Conservation (phyloP, 495 filamentous ascomycete species). For the Glarea lozoyensis region DNA sequence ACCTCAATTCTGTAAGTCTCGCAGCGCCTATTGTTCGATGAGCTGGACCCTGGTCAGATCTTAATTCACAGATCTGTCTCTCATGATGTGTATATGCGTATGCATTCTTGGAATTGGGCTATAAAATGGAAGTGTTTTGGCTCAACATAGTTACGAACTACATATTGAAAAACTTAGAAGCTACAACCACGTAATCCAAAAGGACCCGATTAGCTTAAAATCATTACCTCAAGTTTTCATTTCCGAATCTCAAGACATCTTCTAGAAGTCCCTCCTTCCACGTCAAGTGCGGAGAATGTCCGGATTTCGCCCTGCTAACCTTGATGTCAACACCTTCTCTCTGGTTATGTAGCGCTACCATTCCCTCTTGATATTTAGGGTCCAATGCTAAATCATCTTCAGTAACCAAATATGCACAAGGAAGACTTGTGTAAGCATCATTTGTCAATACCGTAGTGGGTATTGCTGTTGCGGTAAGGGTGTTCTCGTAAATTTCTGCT, state of each 20-base stretch:
- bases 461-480: neutral
- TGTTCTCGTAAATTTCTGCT: neutral
- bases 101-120: too few species aligned
- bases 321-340: too few species aligned
- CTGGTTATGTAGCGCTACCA: conserved; percentile 22
- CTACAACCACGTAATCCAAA: conserved; percentile 45
- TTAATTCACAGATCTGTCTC: too few species aligned
- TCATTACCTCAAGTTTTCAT: too few species aligned
- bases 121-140: too few species aligned
- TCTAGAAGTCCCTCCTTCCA: conserved; percentile 40
- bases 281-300: conserved; percentile 40
- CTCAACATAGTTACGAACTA: too few species aligned
- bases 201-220: too few species aligned
- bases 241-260: conserved; percentile 38
- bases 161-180: conserved; percentile 32
- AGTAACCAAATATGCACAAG: conserved; percentile 26
- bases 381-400: conserved; percentile 30
- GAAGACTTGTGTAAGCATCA: conserved; percentile 4
- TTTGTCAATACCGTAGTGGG: neutral
- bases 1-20: too few species aligned
- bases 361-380: conserved; percentile 30
- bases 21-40: too few species aligned
- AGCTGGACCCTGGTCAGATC: too few species aligned
- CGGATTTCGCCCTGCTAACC: conserved; percentile 31
- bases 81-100: too few species aligned